Evolutionary conservation across 257 asterid genomes (phyloP), one percentile per base, ranked within the genome.

Genomic region (Fraxinus americana): DNA sequence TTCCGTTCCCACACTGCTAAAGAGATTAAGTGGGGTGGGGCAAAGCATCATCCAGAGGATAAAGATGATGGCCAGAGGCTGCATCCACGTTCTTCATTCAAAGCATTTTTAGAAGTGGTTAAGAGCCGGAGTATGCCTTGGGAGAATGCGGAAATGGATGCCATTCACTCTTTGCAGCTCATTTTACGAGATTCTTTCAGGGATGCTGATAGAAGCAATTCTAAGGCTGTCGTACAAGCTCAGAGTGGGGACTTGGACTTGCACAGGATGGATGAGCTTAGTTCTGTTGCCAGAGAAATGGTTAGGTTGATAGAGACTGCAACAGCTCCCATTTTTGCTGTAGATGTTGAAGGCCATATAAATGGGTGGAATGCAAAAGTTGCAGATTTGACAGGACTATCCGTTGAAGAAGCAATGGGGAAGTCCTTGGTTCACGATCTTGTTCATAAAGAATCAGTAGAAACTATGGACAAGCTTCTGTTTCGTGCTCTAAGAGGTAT

Each of bases 81-180:
- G 98, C 94, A 93, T 89, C 98, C 97, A 0, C 94, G 98, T 17
- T 94, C 97, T 43, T 94, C 98, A 1, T 94, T 94, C 80, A 88
- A 87, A 77, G 98, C 96, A 25, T 94, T 94, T 86, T 82, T 94
- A 19, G 98, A 94, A 82, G 97, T 94, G 67, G 97, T 91, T 23
- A 94, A 94, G 89, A 92, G 96, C 73, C 83, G 94, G 67, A 92
- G 97, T 83, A 77, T 86, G 68, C 98, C 96, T n/a, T 94, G 98
- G 98, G 97, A 94, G 82, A 89, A 77, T 82, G 93, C 96, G 7
- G 97, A 94, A 83, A 88, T 94, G 93, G 97, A 94, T 82, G 98
- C 97, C 8, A 91, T 91, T 76, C 97, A 92, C 77, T 92, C 97
- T 72, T 83, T 92, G 87, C 97, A 91, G 85, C 91, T 92, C 73